phyloP scores from a whole-genome alignment of 2,329 filamentous ascomycete species.

The Ascosphaera apis region DNA sequence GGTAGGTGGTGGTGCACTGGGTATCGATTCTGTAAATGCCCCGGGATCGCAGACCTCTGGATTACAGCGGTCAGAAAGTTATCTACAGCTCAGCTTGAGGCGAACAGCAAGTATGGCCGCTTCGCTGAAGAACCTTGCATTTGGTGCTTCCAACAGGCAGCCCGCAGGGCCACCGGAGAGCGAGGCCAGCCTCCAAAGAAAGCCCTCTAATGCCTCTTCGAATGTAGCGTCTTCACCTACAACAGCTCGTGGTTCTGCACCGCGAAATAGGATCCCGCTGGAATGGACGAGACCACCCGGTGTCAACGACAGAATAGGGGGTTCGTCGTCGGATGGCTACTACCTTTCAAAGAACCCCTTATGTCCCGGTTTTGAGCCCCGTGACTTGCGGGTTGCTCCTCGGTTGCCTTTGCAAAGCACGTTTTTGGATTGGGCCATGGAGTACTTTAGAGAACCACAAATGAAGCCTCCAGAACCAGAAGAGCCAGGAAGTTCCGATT shows the following conservation, averaged over 20 bases:
- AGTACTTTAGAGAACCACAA: constrained; percentile 94
- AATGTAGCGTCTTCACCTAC: constrained; percentile 7
- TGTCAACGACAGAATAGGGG: constrained; percentile 41
- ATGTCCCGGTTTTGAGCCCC: constrained; percentile 50
- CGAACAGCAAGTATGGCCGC: constrained; percentile 42
- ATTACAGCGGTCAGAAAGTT: constrained; percentile 20
- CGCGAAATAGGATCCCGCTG: constrained; percentile 28
- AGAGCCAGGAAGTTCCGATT: constrained; percentile 86
- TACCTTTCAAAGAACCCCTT: constrained; percentile 53
- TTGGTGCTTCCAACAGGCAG: constrained; percentile 21
- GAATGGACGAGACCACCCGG: constrained; percentile 47
- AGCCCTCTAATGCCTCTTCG: constrained; percentile 9
- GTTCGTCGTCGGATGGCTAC: constrained; percentile 41
- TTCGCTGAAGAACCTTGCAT: constrained; percentile 37
- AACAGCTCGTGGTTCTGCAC: constrained; percentile 18
- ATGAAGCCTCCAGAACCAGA: constrained; percentile 95
- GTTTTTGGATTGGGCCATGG: constrained; percentile 88
- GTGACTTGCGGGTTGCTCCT: constrained; percentile 35
- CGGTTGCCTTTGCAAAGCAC: constrained; percentile 54
- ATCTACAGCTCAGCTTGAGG: constrained; percentile 35
- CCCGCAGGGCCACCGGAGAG: constrained; percentile 6
- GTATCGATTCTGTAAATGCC: background rate
- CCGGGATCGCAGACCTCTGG: background rate
- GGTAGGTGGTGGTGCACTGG: background rate
- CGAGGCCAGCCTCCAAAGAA: background rate